Conservation (phyloP, 495 filamentous ascomycete genomes). For the Filosporella fistucella region DNA sequence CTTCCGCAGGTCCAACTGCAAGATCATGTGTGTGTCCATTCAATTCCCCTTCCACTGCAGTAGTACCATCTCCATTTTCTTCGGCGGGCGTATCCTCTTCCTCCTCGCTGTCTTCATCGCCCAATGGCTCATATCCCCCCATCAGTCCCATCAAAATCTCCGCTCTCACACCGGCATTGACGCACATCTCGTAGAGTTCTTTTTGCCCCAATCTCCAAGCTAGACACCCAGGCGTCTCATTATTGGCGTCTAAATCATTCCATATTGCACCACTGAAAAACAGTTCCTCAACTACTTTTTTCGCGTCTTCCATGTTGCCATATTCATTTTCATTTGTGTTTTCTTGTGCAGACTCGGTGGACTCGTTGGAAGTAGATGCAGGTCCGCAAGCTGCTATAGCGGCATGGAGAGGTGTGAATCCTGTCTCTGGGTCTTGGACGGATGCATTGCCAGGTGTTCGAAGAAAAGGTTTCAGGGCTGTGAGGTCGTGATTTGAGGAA, state of each 20-base stretch:
- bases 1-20: conserved; percentile 19
- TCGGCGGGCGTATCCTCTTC: conserved; percentile 37
- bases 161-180: conserved; percentile 87
- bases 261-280: conserved; percentile 89
- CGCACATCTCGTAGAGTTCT: conserved; percentile 79
- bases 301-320: conserved; percentile 48
- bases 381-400: conserved; percentile 81
- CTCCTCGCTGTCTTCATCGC: conserved; percentile 57
- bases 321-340: conserved; percentile 31
- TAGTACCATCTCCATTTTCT: conserved; percentile 22
- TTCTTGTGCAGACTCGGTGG: not conserved
- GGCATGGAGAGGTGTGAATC: conserved; percentile 82
- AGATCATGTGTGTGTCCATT: conserved; percentile 15
- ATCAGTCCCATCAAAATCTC: conserved; percentile 77
- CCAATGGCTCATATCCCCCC: conserved; percentile 72
- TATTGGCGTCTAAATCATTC: conserved; percentile 84
- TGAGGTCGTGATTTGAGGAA: conserved; percentile 76
- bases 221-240: conserved; percentile 90
- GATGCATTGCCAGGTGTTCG: conserved; percentile 61
- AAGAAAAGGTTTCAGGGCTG: conserved; percentile 68
- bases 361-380: conserved; percentile 8
- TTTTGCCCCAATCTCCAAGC: conserved; percentile 64
- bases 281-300: conserved; percentile 66
- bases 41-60: not conserved
- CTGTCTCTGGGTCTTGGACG: conserved; percentile 78